These are phyloP conservation scores for Nephelium lappaceum DNA, from an alignment of 345 rosid genomes.

Conservation along the genomic window DNA sequence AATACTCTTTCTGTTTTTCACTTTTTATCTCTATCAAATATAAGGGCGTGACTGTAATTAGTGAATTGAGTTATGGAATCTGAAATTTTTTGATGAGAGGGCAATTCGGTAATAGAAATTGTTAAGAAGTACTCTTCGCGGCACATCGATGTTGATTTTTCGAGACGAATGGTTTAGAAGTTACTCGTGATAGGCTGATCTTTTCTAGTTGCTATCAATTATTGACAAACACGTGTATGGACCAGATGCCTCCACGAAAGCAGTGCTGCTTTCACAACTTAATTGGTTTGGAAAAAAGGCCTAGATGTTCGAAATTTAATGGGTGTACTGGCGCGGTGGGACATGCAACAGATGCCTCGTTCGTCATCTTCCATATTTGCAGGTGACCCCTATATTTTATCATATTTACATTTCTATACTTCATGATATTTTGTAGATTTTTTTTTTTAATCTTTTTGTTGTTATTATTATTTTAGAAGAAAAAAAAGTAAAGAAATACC, in stretches of 20 bases:
- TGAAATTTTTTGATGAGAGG: neutral
- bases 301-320: neutral
- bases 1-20: too few species aligned
- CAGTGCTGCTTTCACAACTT: neutral
- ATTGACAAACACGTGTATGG: conserved; percentile 27
- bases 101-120: neutral
- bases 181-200: conserved; percentile 19
- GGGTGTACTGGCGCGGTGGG: neutral
- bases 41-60: neutral
- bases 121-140: conserved; percentile 11
- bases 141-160: conserved; percentile 27
- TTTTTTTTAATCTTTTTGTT: neutral
- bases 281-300: neutral
- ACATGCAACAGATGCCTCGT: neutral
- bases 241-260: conserved; percentile 12
- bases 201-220: conserved; percentile 1
- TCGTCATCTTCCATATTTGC: neutral
- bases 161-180: conserved; percentile 8
- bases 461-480: too few species aligned
- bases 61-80: too few species aligned
- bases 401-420: neutral
- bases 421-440: neutral
- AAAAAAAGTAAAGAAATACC: neutral
- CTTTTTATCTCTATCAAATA: neutral
- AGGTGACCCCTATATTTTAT: neutral